Percentiles rank a stretch among this genome's conserved stretches.
phyloP scores from a whole-genome alignment of 805 yeast species.

The Cephaloascus fragrans region DNA sequence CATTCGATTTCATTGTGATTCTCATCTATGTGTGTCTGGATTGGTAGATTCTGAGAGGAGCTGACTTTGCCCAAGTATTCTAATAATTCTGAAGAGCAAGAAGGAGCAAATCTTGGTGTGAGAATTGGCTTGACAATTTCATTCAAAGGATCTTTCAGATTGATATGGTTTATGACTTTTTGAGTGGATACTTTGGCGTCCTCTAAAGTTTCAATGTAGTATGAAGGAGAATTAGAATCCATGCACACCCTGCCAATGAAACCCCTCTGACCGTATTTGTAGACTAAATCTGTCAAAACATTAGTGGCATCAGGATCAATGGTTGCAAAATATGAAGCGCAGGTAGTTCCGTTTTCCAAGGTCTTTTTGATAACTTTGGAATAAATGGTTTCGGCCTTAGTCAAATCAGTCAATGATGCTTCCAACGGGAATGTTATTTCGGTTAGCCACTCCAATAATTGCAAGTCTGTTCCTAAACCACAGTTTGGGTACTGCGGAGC shows the following conservation, averaged over 20 bases:
- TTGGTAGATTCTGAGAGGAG: constrained; percentile 42
- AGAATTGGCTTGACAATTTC: constrained; percentile 60
- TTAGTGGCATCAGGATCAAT: constrained; percentile 72
- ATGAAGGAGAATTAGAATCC: constrained; percentile 75
- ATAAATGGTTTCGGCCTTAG: constrained; percentile 55
- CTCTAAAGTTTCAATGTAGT: constrained; percentile 48
- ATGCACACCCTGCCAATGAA: constrained; percentile 90
- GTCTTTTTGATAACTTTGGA: constrained; percentile 60
- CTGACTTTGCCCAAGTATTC: constrained; percentile 48
- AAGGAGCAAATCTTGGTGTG: constrained; percentile 92
- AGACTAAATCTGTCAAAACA: constrained; percentile 62
- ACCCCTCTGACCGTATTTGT: constrained; percentile 72
- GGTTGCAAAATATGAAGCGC: constrained; percentile 88
- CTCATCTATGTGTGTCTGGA: constrained; percentile 90
- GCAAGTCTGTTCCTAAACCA: constrained; percentile 78
- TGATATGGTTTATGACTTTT: constrained; percentile 47
- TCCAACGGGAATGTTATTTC: constrained; percentile 88
- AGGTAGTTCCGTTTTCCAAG: constrained; percentile 75
- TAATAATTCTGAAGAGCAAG: constrained; percentile 61
- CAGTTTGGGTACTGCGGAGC: constrained; percentile 79
- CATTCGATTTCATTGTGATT: constrained; percentile 65
- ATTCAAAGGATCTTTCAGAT: constrained; percentile 39
- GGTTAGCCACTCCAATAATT: constrained; percentile 82
- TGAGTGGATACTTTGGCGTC: constrained; percentile 46
- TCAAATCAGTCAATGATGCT: constrained; percentile 45